These are phyloP conservation scores for Bacidia gigantensis DNA, from an alignment of 495 filamentous ascomycete genomes.

Conservation along the genomic window DNA sequence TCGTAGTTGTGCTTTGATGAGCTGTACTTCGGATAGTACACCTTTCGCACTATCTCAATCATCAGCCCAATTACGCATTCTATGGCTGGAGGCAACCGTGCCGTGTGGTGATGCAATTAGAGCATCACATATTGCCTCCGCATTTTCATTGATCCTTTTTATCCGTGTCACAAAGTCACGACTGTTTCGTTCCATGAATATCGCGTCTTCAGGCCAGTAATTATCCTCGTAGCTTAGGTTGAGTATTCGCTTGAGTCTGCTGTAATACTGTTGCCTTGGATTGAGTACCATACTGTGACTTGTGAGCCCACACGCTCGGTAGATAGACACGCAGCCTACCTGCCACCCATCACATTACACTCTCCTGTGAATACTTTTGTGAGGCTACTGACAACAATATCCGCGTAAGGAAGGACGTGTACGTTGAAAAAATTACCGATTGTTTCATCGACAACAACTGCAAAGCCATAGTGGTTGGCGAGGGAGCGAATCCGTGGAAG, in stretches of 20 bases:
- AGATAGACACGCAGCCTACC: slow-evolving; percentile 21
- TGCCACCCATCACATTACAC: slow-evolving; percentile 95
- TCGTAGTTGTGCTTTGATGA: slow-evolving; percentile 62
- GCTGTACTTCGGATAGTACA: slow-evolving; percentile 78
- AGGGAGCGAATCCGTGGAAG: slow-evolving; percentile 63
- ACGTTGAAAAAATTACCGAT: slow-evolving; percentile 94
- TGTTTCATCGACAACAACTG: slow-evolving; percentile 72
- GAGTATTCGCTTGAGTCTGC: slow-evolving; percentile 46
- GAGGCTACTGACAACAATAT: slow-evolving; percentile 83
- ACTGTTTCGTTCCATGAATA: slow-evolving; percentile 93
- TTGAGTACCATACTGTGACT: slow-evolving; percentile 59
- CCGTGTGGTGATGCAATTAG: slow-evolving; percentile 42
- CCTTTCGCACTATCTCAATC: slow-evolving; percentile 47
- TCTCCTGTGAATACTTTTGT: slow-evolving; percentile 97
- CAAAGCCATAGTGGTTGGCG: slow-evolving; percentile 77
- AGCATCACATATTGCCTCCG: slow-evolving; percentile 66
- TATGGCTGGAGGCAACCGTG: slow-evolving; percentile 18
- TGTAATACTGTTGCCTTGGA: slow-evolving; percentile 60
- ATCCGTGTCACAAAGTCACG: slow-evolving; percentile 79
- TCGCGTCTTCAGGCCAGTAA: slow-evolving; percentile 82
- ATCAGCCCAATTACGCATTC: slow-evolving; percentile 3
- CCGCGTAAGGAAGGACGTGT: slow-evolving; percentile 75
- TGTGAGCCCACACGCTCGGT: slow-evolving; percentile 9
- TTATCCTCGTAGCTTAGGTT: slow-evolving; percentile 65
- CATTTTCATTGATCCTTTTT: slow-evolving; percentile 71